Evolutionary conservation across 2,329 filamentous ascomycete species (phyloP).

Genomic region (Colletotrichum eremochloae): DNA sequence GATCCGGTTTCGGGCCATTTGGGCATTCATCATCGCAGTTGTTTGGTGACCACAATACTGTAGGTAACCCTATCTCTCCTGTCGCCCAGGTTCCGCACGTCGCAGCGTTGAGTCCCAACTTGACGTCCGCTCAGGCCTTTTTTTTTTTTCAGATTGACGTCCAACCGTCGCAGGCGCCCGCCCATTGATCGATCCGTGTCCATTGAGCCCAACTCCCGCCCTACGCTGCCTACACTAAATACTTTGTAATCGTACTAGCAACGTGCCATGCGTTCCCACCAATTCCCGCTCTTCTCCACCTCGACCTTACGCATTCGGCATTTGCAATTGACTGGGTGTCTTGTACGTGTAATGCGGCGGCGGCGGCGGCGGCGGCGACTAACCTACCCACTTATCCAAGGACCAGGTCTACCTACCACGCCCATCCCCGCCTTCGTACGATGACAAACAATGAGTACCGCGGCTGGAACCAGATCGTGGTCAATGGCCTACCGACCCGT

Average conservation of each 20-base stretch:
- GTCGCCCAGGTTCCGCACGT: conserved; percentile 12
- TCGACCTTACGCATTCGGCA: not conserved
- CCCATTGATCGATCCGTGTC: conserved; percentile 17
- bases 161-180: not conserved
- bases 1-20: conserved; percentile 16
- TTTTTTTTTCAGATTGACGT: not conserved
- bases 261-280: conserved; percentile 10
- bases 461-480: not conserved
- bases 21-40: not conserved
- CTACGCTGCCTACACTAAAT: not conserved
- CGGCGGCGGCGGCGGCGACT: conserved; percentile 20
- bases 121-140: not conserved
- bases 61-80: not conserved
- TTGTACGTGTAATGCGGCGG: not conserved
- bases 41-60: conserved; percentile 2
- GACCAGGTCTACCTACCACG: conserved; percentile 10
- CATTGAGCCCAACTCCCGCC: conserved; percentile 15
- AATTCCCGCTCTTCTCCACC: not conserved
- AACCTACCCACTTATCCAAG: conserved; percentile 11
- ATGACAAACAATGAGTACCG: conserved; percentile 20
- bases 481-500: conserved; percentile 16
- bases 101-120: conserved; percentile 2
- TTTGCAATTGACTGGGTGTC: not conserved
- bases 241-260: not conserved
- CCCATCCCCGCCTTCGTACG: conserved; percentile 3